phyloP scores from a whole-genome alignment of 768 basidiomycete genomes.

The Crepidotus variabilis region DNA sequence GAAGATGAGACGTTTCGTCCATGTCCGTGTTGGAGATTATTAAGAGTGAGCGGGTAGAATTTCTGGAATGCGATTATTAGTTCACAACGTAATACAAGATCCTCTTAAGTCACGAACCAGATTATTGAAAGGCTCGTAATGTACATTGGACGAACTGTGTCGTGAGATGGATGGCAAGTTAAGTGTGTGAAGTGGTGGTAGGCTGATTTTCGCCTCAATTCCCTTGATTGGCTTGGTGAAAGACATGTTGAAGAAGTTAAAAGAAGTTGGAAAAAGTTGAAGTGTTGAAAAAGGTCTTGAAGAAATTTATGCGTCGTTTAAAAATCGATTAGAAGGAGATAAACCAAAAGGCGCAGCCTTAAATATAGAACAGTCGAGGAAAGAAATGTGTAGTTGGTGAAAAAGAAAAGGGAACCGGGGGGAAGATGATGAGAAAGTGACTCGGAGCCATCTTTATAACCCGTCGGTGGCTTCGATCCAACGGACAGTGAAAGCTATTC shows the following conservation, averaged over 20 bases:
- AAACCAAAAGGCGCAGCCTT: constrained; percentile 35
- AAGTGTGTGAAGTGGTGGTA: constrained; percentile 51
- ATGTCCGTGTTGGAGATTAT: constrained; percentile 3
- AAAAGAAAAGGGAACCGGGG: constrained; percentile 17
- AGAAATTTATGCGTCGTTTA: neutral
- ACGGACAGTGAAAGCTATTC: neutral
- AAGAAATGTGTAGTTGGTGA: constrained; percentile 15
- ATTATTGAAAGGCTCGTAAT: constrained; percentile 15
- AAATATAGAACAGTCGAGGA: constrained; percentile 9
- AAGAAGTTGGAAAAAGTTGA: constrained; percentile 2
- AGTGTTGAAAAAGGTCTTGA: constrained; percentile 2
- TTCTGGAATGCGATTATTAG: neutral
- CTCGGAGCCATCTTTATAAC: neutral
- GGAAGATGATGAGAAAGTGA: constrained; percentile 18
- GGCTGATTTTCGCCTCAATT: constrained; percentile 37
- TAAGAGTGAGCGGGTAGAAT: neutral
- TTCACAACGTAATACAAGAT: neutral
- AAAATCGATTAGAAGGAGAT: constrained; percentile 9
- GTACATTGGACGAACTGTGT: constrained; percentile 15
- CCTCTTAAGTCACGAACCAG: constrained; percentile 8
- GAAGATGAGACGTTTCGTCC: constrained; percentile 30
- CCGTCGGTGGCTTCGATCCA: neutral
- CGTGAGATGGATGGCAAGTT: constrained; percentile 29
- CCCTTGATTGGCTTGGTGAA: constrained; percentile 8
- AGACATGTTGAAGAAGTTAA: constrained; percentile 9